Base-by-base conservation (phyloP, 768 basidiomycete genomes). In the Termitomyces sp. region DNA sequence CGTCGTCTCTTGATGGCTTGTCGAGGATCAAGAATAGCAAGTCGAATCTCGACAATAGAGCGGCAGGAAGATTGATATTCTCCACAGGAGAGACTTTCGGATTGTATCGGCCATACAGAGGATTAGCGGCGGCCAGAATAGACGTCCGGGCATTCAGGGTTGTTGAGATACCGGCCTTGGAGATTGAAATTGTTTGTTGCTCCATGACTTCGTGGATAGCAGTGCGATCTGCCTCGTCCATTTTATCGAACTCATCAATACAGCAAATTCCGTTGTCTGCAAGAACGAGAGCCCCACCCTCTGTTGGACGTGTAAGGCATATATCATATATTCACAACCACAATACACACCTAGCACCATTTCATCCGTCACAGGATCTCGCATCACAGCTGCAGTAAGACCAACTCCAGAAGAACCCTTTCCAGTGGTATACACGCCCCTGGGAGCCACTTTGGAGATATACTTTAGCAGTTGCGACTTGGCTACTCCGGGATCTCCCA, bases 151-250 rank as follows among this genome's bases (percentile, higher is more conserved):
- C 97, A 64, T 98, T 98, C 44, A 99, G 79, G 1, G 97, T 98
- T 7, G 97, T 99, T 9, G 96, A 95, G 66, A 99, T 99, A 22
- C 97, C 97, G 5, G 97, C 97, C 72, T 98, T 99, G 40, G 97
- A 97, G 59, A 99, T 99, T 3, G 96, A 98, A 53, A 99, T 98
- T 0, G 97, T 99, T 73, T 99, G 97, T 70, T 98, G 97, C 73
- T 98, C 96, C 97, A 99, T 99, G 56, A 99, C 97, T 80, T 99
- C 97, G 74, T 99, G 97, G 58, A 99, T 98, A 13, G 97, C 93
- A 2, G 97, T 98, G 61, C 97, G 80, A 69, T 98, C 97, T 0
- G 92, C 70, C 73, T 99, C 97, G 61, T 98, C 97, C 97, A 99
- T 99, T 70, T 99, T 98, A 76, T 99, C 97, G 66, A 99, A 99